A percentile compares a stretch with the other conserved stretches of the same genome.
Conservation (phyloP, 140 eudicot species). For the Senecio squalidus region DNA sequence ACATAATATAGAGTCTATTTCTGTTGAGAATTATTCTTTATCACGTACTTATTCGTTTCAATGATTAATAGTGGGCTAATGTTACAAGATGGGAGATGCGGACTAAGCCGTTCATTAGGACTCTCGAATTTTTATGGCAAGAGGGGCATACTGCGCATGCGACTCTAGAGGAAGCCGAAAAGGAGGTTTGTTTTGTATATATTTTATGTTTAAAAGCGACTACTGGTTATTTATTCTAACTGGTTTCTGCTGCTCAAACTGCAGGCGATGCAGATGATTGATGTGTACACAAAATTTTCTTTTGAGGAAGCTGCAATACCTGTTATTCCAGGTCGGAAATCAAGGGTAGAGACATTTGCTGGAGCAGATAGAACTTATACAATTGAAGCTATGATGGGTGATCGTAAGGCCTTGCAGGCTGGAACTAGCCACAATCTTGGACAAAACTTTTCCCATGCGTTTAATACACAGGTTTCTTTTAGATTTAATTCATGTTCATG, state of each 20-base stretch:
- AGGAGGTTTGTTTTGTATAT: constrained; percentile 47
- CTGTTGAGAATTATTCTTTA: not conserved
- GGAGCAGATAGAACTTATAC: constrained; percentile 95
- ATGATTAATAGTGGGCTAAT: constrained; percentile 80
- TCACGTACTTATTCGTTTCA: not conserved
- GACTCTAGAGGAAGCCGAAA: constrained; percentile 85
- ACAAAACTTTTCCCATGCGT: constrained; percentile 94
- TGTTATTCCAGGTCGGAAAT: constrained; percentile 92
- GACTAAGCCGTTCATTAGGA: constrained; percentile 91
- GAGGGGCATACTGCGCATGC: constrained; percentile 99
- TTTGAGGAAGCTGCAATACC: constrained; percentile 97
- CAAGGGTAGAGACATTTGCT: constrained; percentile 95
- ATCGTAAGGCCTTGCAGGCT: constrained; percentile 93
- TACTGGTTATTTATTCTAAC: constrained; percentile 10
- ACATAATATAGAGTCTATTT: not conserved
- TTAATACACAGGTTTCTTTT: constrained; percentile 69
- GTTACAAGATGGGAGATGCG: constrained; percentile 99
- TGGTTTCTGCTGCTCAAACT: constrained; percentile 25
- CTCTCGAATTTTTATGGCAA: constrained; percentile 97
- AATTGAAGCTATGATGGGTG: constrained; percentile 99
- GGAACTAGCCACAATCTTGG: constrained; percentile 99
- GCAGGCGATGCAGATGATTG: constrained; percentile 97
- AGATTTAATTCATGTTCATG: not conserved
- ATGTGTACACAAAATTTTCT: constrained; percentile 80
- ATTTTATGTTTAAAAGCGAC: not conserved